Percentiles rank a stretch among this genome's conserved stretches.
phyloP scores from a whole-genome alignment of 2,329 filamentous ascomycete species.

The Pseudocercospora macadamiae region DNA sequence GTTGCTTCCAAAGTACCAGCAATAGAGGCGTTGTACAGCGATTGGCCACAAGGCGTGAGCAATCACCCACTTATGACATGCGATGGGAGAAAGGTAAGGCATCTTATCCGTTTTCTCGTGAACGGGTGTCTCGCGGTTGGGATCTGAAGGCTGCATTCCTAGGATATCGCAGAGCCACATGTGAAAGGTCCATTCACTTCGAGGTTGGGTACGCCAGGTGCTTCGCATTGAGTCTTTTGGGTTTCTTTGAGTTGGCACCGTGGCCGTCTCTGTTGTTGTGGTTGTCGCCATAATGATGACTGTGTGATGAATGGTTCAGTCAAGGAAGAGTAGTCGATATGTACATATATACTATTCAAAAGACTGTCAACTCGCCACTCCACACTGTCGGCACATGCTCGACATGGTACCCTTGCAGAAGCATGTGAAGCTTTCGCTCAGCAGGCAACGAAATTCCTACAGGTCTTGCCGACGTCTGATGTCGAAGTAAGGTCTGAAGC shows the following conservation, averaged over 20 bases:
- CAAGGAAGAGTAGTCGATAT: not conserved
- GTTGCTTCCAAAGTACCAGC: conserved; percentile 36
- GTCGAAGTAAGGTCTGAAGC: no score
- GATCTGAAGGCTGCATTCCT: conserved; percentile 19
- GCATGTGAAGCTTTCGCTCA: not conserved
- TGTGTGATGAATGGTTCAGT: not conserved
- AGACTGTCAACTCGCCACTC: not conserved
- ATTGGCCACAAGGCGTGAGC: conserved; percentile 44
- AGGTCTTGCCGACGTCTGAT: not conserved
- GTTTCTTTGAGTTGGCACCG: not conserved
- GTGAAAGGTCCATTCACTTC: conserved; percentile 19
- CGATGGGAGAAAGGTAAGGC: conserved; percentile 42
- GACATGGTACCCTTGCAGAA: not conserved
- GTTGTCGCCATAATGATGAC: not conserved
- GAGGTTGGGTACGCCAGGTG: conserved; percentile 21
- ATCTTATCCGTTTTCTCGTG: conserved; percentile 48
- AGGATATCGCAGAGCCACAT: conserved; percentile 22
- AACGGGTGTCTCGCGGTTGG: conserved; percentile 41
- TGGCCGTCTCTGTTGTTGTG: not conserved
- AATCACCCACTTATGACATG: conserved; percentile 46
- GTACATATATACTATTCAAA: not conserved
- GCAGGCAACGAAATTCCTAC: not conserved
- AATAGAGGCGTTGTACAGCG: conserved; percentile 43
- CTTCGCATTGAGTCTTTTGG: conserved; percentile 27
- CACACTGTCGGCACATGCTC: not conserved